phyloP scores from a whole-genome alignment of 129 eudicot species.

The Calendula officinalis region DNA sequence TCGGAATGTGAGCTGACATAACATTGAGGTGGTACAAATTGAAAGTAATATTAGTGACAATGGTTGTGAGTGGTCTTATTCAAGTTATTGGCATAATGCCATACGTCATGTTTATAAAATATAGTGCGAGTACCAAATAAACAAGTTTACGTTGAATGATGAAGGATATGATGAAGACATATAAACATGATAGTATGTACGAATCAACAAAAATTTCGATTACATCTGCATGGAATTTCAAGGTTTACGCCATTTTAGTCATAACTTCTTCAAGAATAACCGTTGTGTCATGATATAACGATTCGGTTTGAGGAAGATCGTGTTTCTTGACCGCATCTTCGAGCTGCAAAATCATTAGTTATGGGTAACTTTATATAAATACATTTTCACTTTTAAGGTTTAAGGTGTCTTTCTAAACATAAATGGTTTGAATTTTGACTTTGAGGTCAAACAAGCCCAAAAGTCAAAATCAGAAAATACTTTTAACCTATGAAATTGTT shows the following conservation, averaged over 20 bases:
- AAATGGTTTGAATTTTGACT: neutral
- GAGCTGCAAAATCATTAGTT: conserved; percentile 46
- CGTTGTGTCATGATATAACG: conserved; percentile 55
- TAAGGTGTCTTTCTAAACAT: no score
- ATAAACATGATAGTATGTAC: neutral
- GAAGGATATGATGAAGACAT: neutral
- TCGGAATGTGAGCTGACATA: no score
- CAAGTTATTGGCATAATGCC: no score
- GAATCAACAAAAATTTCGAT: no score
- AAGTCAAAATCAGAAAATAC: neutral
- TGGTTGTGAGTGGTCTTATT: no score
- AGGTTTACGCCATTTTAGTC: conserved; percentile 65
- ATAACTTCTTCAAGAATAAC: conserved; percentile 72
- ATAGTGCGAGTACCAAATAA: no score
- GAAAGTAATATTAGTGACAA: no score
- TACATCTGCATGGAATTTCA: conserved; percentile 10
- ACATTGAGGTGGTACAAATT: no score
- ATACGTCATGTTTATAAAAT: no score
- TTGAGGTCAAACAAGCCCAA: neutral
- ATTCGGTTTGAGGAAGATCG: conserved; percentile 50
- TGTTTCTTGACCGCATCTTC: conserved; percentile 58
- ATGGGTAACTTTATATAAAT: neutral
- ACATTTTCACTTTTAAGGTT: neutral
- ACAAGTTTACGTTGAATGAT: no score
- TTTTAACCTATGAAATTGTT: neutral